Evolutionary conservation across 768 basidiomycete genomes (phyloP), one percentile per base, ranked within the genome.

Genomic region (Hortiboletus campestris): DNA sequence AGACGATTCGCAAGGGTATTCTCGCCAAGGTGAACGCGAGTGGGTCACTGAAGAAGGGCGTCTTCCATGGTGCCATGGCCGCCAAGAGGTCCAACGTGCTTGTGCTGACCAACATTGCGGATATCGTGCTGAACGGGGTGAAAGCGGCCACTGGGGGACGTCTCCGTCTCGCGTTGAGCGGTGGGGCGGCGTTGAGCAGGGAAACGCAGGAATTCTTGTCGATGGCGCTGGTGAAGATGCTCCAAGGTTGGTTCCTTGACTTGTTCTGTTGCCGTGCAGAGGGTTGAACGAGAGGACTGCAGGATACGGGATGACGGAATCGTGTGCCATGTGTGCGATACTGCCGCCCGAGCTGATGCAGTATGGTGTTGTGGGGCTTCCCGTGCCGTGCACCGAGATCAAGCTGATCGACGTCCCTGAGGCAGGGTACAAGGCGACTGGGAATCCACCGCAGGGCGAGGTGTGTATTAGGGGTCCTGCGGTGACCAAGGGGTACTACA

Each of bases 241-340:
- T 98, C 17, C 94, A 96, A 76, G 96, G 95, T 93, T 56, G 55
- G 79, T 67, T 32, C 25, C 12, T 3, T 40, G 49, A 44, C 28
- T 40, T 9, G 7, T 46, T 38, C 16, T 20, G 1, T 34, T 25
- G 43, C 36, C 16, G 42, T 36, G 6, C 19, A 36, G 39, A 6
- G 12, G 17, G 29, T 22, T 63, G 44, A 66, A 34, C n/a, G 22
- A 45, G 22, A 32, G 35, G 17, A 10, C 13, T 20, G 49, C 56
- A 94, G 92, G 91, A 49, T 96, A 95, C 66, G 95, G 96, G 34
- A 86, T 98, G 84, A 99, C 96, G n/a, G 96, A 98, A 68, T 87
- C 91, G 1, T 86, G 89, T 65, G 91, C 91, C 39, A 94, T 96
- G 91, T 91, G 88, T 66, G 79, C 85, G 28, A 82, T 98, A 59